Evolutionary conservation across 2,329 filamentous ascomycete species (phyloP), one percentile per base, ranked within the genome.

Genomic region (Xylaria polymorpha): DNA sequence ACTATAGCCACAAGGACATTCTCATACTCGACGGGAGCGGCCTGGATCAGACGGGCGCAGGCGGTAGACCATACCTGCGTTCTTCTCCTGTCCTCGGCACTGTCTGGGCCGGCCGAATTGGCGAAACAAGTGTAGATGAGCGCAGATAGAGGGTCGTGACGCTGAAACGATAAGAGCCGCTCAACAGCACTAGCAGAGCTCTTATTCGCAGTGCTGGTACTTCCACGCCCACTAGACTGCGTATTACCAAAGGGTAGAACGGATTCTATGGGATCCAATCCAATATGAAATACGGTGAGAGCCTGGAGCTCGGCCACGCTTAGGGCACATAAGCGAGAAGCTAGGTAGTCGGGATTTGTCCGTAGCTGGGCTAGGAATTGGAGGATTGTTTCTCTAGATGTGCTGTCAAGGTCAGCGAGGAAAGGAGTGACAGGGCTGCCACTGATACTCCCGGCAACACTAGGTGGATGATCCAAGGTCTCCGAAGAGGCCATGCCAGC

Each of bases 121-220:
- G 93, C 93, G 85, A 97, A 97, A 79, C 93, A 92, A 74, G 94
- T 95, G 82, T 96, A 92, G 70, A 97, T 88, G 72, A 98, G 86
- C 66, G 92, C 91, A 70, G 93, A 94, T 59, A 98, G 84, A 10
- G 94, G 91, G 79, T 97, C 93, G 77, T 94, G 92, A 75, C 94
- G 88, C 81, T 97, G 94, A 79, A 98, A 97, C 61, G 93, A 94
- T 75, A 97, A 85, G 71, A 96, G 88, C 76, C 93, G 90, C 79
- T 97, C 93, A 75, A 97, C 91, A 69, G 93, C 90, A 72, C 85
- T 90, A 64, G 83, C 80, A 64, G 81, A 78, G 75, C 76, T 79
- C 72, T 84, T 85, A 78, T 83, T 83, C 74, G 84, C 81, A 78
- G 83, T 76, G 78, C 82, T 79, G 77, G 79, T 77, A 77, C 83